A percentile compares a stretch with the other conserved stretches of the same genome.
phyloP scores from a whole-genome alignment of 306 rosid genomes.

The Quercus mongolica region DNA sequence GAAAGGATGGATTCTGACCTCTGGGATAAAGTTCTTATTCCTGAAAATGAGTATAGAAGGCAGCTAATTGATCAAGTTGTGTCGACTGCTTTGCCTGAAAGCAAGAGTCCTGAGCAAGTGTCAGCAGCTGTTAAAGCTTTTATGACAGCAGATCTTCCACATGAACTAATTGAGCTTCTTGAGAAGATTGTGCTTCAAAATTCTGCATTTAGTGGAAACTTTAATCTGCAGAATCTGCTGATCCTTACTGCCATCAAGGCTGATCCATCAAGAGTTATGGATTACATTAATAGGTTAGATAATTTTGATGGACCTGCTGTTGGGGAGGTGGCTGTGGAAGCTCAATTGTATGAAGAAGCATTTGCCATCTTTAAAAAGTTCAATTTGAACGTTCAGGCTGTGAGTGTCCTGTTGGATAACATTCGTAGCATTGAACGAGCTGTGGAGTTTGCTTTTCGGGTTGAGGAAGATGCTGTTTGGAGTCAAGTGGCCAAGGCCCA shows the following conservation, averaged over 20 bases:
- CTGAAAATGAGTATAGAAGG: slow-evolving; percentile 90
- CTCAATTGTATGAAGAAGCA: slow-evolving; percentile 88
- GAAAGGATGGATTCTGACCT: slow-evolving; percentile 98
- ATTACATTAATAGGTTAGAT: slow-evolving; percentile 87
- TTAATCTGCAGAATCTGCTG: slow-evolving; percentile 91
- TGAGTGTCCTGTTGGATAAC: slow-evolving; percentile 77
- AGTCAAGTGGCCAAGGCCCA: slow-evolving; percentile 97
- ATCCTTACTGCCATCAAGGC: slow-evolving; percentile 98
- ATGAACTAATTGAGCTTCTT: slow-evolving; percentile 96
- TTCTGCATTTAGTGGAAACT: slow-evolving; percentile 99
- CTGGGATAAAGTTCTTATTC: slow-evolving; percentile 88
- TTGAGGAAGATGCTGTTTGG: slow-evolving; percentile 98
- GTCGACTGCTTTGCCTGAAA: slow-evolving; percentile 97
- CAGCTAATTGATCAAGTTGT: slow-evolving; percentile 99
- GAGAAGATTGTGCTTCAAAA: slow-evolving; percentile 99
- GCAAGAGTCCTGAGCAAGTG: slow-evolving; percentile 99
- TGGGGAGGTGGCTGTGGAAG: slow-evolving; percentile 97
- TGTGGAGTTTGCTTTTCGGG: slow-evolving; percentile 93
- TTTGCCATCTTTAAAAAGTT: slow-evolving; percentile 88
- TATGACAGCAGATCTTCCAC: slow-evolving; percentile 99
- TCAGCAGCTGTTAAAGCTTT: slow-evolving; percentile 99
- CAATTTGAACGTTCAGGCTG: slow-evolving; percentile 92
- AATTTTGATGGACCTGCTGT: slow-evolving; percentile 99
- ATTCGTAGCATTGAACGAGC: slow-evolving; percentile 80
- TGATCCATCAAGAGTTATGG: slow-evolving; percentile 98